These are phyloP conservation scores for Lippia alba DNA, from an alignment of 305 asterid genomes.

Conservation along the genomic window DNA sequence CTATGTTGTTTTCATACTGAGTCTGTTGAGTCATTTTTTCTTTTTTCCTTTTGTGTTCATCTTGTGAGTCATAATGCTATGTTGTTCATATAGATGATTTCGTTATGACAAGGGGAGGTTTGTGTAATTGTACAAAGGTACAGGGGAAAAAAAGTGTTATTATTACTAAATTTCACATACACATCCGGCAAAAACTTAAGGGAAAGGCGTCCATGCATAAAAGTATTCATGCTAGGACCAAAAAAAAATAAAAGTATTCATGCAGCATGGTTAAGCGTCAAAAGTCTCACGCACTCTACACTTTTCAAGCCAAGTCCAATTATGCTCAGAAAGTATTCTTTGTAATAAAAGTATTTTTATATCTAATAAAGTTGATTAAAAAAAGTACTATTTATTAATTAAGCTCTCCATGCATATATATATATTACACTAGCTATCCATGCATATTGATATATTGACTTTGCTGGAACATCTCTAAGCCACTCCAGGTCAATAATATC, in stretches of 20 bases:
- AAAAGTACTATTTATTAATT: background rate
- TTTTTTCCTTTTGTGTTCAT: no score
- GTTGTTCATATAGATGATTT: no score
- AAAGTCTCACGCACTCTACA: constrained; percentile 68
- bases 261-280: constrained; percentile 56
- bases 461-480: constrained; percentile 61
- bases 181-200: constrained; percentile 79
- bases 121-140: no score
- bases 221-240: no score
- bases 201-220: no score
- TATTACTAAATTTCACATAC: constrained; percentile 1
- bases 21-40: no score
- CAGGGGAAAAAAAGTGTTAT: no score
- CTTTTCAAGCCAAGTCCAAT: constrained; percentile 74
- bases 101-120: no score
- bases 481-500: constrained; percentile 70
- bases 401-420: constrained; percentile 6
- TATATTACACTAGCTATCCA: no score
- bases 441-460: constrained; percentile 46
- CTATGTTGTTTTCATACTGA: no score
- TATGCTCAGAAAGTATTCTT: constrained; percentile 61
- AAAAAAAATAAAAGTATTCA: no score
- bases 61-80: no score
- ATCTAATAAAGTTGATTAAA: background rate
- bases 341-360: constrained; percentile 7